Conservation (phyloP, 192 early-diverging fungal genomes). For the Backusella mclennaniae region DNA sequence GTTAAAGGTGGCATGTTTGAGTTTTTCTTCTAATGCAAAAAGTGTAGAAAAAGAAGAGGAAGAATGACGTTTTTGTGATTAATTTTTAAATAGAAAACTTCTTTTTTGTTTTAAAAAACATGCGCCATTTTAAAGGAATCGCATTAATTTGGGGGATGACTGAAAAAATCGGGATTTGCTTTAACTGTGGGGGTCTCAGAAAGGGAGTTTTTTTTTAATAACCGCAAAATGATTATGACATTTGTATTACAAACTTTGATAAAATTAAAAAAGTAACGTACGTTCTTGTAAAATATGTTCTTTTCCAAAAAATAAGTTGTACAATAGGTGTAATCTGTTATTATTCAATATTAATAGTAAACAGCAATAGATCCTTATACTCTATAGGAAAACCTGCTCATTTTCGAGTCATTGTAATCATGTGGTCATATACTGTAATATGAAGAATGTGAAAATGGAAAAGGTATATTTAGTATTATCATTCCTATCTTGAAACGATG, state of each 20-base stretch:
- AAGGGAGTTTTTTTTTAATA: not conserved
- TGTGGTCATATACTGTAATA: not conserved
- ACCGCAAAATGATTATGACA: not conserved
- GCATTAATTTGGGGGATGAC: not conserved
- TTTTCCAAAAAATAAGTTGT: no score
- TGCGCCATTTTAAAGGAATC: not conserved
- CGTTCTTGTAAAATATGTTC: not conserved
- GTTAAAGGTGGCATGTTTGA: slow-evolving; percentile 14
- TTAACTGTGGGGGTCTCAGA: not conserved
- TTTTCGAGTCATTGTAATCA: not conserved
- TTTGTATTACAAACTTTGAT: not conserved
- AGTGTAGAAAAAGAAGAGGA: not conserved
- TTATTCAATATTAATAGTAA: no score
- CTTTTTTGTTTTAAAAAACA: not conserved
- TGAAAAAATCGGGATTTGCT: not conserved
- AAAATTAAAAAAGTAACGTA: not conserved
- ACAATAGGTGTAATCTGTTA: no score
- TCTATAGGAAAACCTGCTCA: not conserved
- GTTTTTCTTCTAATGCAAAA: not conserved
- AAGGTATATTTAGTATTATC: not conserved
- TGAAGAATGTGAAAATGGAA: not conserved
- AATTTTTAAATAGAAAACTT: not conserved
- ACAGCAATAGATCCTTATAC: no score
- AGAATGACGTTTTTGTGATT: not conserved
- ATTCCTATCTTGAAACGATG: not conserved